Evolutionary conservation across 1,139 yeast species (phyloP), one percentile per base, ranked within the genome.

Genomic region (Suhomyces wounanorum): DNA sequence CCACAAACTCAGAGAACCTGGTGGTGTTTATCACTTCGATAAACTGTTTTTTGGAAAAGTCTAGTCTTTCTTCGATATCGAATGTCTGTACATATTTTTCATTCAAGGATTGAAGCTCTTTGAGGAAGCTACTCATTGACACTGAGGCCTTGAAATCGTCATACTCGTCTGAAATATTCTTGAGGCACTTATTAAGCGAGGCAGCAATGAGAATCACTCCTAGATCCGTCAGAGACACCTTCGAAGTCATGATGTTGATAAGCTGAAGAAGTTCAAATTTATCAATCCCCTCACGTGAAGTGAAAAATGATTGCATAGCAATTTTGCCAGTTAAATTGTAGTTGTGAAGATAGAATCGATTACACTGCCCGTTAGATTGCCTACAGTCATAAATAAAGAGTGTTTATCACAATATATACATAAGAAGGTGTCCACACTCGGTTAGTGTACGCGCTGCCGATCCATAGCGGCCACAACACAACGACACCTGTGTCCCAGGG

Each of bases 121-220:
- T 37, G 8, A 68, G 38, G 43, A 69, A 66, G 36, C 49, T 44
- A 18, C 55, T 51, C 16, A 62, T 52, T 8, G 61, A 61, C 17
- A 68, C 46, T 16, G 49, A 50, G 1, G 62, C 58, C 45, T 54
- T 56, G 41, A 53, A 47, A 17, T 59, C 61, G 14, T 28, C 39
- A 9, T 37, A 16, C 17, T 47, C 55, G 10, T 45, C 50, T 1
- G 44, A 33, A 26, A 42, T 40, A 14, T 14, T 44, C 44, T 61
- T 59, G 39, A 70, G 57, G 4, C 61, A 47, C 36, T 55, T 57
- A 55, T 72, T 69, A 51, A 72, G 60, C 8, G 72, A 60, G 8
- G 77, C 62, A 13, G 71, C 72, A 7, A 72, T 60, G 13, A 72
- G 60, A 26, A 71, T 51, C 51, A 60, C 62, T 8, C 48, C 50